Base-by-base conservation (phyloP, 75 land plant species). In the Sequoia sempervirens region DNA sequence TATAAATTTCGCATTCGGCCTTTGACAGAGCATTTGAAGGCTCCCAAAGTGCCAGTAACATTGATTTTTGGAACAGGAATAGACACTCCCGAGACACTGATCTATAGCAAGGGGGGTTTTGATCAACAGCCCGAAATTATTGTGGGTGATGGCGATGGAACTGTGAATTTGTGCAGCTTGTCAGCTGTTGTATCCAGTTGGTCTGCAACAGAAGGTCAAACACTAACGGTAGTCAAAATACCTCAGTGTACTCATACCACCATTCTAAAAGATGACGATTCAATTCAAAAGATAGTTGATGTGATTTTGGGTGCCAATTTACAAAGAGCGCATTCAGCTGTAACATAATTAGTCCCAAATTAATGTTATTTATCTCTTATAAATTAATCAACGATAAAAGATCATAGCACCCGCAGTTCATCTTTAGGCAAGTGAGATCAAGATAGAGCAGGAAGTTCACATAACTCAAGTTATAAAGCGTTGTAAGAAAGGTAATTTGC, bases 121-220 rank as follows among this genome's bases (percentile, higher is more conserved):
- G 96, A 96, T 66, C 38, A 80, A 83, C 92, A 85, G 84, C 98
- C 98, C 3, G 85, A 91, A 64, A 74, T 96, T 61, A 82, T 81
- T 43, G 85, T 92, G 53, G 99, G 99, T 32, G 98, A 97, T 83
- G 99, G 99, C 20, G 99, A 97, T 89, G 99, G 99, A 56, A 97
- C 99, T 18, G 97, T 97, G 87, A 97, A 97, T 73, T 80, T 87
- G 89, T 87, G 80, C 40, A 97, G 99, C 84, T 88, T 97, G 88
- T 81, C 90, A 47, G 93, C 92, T 0, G 85, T 0, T n/a, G n/a
- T n/a, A n/a, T n/a, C n/a, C 3, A 64, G 82, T 40, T 94, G n/a
- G n/a, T n/a, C n/a, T n/a, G n/a, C n/a, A n/a, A n/a, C 84, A 36
- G 75, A 82, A 64, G 90, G 92, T 40, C 92, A 95, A 75, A 23